These are phyloP conservation scores for Podospora pseudocomata DNA, from an alignment of 495 filamentous ascomycete genomes.

Conservation along the genomic window DNA sequence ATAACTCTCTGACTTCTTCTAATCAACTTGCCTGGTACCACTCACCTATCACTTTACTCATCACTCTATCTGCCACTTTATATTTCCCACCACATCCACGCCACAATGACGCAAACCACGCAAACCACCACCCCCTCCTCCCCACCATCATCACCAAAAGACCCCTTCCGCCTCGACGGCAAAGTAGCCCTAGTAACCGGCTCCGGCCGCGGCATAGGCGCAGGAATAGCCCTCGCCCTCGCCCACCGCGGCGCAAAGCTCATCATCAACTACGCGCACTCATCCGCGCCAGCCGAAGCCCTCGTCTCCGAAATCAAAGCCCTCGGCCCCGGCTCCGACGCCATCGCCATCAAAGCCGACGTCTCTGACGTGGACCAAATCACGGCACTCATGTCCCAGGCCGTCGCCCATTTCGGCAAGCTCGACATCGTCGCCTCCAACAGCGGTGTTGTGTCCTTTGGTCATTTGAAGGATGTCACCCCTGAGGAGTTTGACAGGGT, in stretches of 20 bases:
- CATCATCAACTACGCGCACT: constrained; percentile 73
- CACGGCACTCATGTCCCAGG: constrained; percentile 45
- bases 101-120: too few relatives aligned
- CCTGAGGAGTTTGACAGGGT: constrained; percentile 72
- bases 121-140: too few relatives aligned
- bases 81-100: too few relatives aligned
- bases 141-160: too few relatives aligned
- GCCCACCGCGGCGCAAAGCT: constrained; percentile 69
- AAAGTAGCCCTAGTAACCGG: constrained; percentile 51
- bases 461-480: constrained; percentile 66
- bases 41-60: too few relatives aligned
- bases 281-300: constrained; percentile 55
- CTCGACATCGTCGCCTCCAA: constrained; percentile 74
- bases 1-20: too few relatives aligned
- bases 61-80: too few relatives aligned
- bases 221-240: constrained; percentile 74
- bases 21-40: too few relatives aligned
- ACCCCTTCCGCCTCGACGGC: constrained; percentile 33
- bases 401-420: constrained; percentile 55
- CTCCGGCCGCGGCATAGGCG: constrained; percentile 67
- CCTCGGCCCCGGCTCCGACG: constrained; percentile 46
- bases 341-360: constrained; percentile 70
- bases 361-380: constrained; percentile 64
- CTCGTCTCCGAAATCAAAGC: constrained; percentile 59
- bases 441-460: constrained; percentile 61